Base-by-base conservation (phyloP, 139 green algal species). In the Closterium sp. region DNA sequence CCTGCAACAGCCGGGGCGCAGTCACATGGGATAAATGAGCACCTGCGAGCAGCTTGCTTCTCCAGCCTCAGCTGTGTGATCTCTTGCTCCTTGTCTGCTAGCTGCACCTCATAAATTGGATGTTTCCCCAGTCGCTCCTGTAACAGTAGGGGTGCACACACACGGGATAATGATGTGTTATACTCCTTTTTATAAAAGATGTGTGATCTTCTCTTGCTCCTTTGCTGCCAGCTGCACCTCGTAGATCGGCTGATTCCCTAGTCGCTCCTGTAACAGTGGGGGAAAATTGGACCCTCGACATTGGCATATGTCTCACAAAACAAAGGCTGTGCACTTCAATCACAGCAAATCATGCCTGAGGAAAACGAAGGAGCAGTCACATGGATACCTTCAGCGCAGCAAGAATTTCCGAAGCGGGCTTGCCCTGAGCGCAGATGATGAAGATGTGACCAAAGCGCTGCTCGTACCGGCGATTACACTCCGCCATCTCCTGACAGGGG, bases 171-270 rank as follows among this genome's bases (percentile, higher is more conserved):
- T n/a, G n/a, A n/a, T n/a, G n/a, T n/a, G n/a, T n/a, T n/a, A n/a
- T n/a, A n/a, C n/a, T n/a, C n/a, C n/a, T n/a, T n/a, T n/a, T n/a
- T n/a, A n/a, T n/a, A n/a, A n/a, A n/a, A n/a, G n/a, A n/a, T n/a
- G n/a, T n/a, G n/a, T 99, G 87, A 99, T 99, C 93, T 98, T 97
- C 96, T 98, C 97, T 94, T 99, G 98, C 95, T 99, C 97, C 24
- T 85, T 62, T 0, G 97, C 97, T 0, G 98, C 97, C n/a, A 93
- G 86, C 9, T 87, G 88, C 22, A 98, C 90, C 94, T 98, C 97
- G 38, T 95, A 91, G 87, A 96, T 92, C 1, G 97, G 97, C 6
- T 91, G 17, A 73, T 97, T 98, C 32, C 7, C 11, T n/a, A 94
- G 95, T 86, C 95, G 34, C 7, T 86, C 86, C 90, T 95, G 95